A percentile compares a stretch with the other conserved stretches of the same genome.
Evolutionary conservation across 306 rosid genomes (phyloP).

Genomic region (Hippophae gyantsensis): DNA sequence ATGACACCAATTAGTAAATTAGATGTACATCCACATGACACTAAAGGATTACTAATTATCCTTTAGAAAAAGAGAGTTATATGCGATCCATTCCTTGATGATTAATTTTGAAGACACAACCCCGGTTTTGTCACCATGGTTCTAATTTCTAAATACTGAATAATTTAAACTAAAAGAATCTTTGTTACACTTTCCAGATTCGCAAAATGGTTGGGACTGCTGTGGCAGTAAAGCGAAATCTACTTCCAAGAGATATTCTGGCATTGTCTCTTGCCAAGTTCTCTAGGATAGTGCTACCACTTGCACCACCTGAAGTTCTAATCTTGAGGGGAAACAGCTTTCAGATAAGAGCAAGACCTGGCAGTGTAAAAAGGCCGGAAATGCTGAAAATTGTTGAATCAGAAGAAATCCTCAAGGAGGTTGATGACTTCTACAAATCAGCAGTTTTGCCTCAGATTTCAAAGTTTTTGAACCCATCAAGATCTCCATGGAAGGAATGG

Average conservation of each 20-base stretch:
- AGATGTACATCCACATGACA: not conserved
- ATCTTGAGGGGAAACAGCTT: conserved; percentile 64
- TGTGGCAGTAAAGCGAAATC: conserved; percentile 69
- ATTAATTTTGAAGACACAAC: conserved; percentile 1
- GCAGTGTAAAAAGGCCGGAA: conserved; percentile 56
- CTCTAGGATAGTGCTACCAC: conserved; percentile 61
- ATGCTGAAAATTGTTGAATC: conserved; percentile 66
- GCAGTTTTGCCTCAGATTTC: conserved; percentile 61
- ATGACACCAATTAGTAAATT: conserved; percentile 4
- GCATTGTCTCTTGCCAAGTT: conserved; percentile 57
- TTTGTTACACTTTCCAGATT: conserved; percentile 36
- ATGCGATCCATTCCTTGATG: not conserved
- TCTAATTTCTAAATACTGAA: conserved; percentile 7
- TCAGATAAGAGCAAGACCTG: conserved; percentile 38
- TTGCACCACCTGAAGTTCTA: conserved; percentile 79
- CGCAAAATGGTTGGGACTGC: conserved; percentile 91
- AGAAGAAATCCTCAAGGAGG: conserved; percentile 48
- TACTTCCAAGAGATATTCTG: conserved; percentile 63
- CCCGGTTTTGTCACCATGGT: not conserved
- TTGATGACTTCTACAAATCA: conserved; percentile 61
- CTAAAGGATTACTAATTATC: not conserved
- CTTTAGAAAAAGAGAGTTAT: not conserved
- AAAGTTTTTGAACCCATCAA: conserved; percentile 56
- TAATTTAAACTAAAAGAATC: conserved; percentile 3
- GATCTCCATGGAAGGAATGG: conserved; percentile 75